Evolutionary conservation across 345 rosid genomes (phyloP).

Genomic region (Camelina sativa): DNA sequence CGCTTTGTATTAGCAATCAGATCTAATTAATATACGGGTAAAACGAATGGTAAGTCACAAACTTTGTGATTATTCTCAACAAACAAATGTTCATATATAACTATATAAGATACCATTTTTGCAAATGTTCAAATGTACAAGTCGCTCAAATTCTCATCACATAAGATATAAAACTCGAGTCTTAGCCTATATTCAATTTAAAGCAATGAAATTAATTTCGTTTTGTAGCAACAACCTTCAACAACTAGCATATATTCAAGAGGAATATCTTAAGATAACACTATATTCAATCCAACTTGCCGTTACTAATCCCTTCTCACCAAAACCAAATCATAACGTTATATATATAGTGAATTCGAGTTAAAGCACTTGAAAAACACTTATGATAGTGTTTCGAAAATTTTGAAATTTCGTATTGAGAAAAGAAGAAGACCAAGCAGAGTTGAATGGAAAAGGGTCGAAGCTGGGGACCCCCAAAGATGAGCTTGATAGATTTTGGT

Average conservation of each 20-base stretch:
- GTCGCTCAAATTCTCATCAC: not conserved
- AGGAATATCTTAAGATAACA: no score
- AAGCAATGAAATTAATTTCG: no score
- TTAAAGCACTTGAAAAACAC: not conserved
- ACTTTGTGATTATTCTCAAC: not conserved
- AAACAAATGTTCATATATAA: not conserved
- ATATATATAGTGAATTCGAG: not conserved
- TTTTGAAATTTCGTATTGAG: not conserved
- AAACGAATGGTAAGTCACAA: no score
- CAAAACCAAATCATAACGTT: constrained; percentile 6
- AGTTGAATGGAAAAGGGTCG: constrained; percentile 2
- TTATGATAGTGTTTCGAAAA: not conserved
- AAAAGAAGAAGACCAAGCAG: not conserved
- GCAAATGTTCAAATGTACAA: not conserved
- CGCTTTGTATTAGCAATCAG: no score
- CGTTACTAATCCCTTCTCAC: no score
- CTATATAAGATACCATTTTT: not conserved
- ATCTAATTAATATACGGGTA: no score
- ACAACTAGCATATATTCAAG: not conserved
- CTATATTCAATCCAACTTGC: no score
- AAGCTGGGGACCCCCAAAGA: constrained; percentile 17
- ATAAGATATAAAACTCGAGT: not conserved
- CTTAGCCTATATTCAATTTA: no score
- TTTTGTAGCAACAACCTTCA: not conserved
- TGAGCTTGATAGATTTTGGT: constrained; percentile 33